A percentile compares a stretch with the other conserved stretches of the same genome.
These are phyloP conservation scores for Podila epigama DNA, from an alignment of 192 early-diverging fungal species.

Conservation along the genomic window DNA sequence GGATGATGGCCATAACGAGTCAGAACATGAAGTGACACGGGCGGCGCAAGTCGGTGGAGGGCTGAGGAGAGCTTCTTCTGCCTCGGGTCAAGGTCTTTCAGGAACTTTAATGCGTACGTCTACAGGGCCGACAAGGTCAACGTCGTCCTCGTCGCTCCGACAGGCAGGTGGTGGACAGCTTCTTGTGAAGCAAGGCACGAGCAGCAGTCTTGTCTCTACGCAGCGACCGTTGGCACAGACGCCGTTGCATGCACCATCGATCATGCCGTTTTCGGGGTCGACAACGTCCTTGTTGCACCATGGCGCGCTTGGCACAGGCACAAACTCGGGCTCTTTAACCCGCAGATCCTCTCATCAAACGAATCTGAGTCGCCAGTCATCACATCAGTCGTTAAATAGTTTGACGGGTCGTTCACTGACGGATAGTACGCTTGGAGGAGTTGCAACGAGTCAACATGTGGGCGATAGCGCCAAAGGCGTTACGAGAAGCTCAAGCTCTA, in stretches of 20 bases:
- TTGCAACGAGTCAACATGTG: no score
- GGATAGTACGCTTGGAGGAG: no score
- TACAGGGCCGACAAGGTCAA: conserved; percentile 3
- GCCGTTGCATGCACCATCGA: conserved; percentile 26
- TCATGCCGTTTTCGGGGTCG: conserved; percentile 19
- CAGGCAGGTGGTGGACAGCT: background rate
- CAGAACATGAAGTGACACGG: conserved; percentile 7
- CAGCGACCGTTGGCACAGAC: conserved; percentile 36
- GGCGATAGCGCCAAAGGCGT: background rate
- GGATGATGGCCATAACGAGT: conserved; percentile 8
- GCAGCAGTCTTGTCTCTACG: background rate
- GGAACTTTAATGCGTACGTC: conserved; percentile 13
- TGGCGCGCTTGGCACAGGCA: background rate
- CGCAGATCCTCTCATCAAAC: conserved; percentile 11
- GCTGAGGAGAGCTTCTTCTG: conserved; percentile 6
- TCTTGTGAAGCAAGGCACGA: background rate
- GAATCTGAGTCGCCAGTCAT: background rate
- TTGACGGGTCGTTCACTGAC: background rate
- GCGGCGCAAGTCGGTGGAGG: background rate
- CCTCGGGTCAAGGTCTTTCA: background rate
- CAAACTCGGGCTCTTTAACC: conserved; percentile 12
- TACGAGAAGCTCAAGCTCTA: no score
- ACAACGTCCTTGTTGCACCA: conserved; percentile 18
- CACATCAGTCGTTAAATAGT: background rate
- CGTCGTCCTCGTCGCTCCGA: conserved; percentile 2